Base-by-base conservation (phyloP, 2,329 filamentous ascomycete species). In the Hypocrella siamensis region DNA sequence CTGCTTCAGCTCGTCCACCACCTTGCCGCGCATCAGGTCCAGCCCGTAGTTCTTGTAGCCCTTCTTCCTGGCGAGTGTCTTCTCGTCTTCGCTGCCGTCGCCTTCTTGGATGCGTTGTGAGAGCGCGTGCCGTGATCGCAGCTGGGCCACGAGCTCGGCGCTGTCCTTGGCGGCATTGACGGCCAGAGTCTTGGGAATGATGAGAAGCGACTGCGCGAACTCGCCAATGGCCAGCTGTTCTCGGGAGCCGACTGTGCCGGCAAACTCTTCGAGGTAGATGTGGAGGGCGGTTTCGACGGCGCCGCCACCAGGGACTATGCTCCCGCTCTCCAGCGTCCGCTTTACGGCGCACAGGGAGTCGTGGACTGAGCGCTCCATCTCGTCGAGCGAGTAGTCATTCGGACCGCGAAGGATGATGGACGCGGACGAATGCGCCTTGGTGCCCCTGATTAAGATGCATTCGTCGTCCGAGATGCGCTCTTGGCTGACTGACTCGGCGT, bases 401-500 rank as follows among this genome's bases (percentile, higher is more conserved):
- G 90, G 70, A 28, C 90, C 90, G 36, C 90, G 82, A 33, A 98
- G 79, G 45, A 98, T 92, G 57, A 94, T 85, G 14, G 90, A 98
- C 19, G 90, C 86, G 6, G 86, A 93, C 3, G 80, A 90, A 60
- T 90, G 84, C 18, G 80, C 72, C 65, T 94, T 96, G 48, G 90
- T 93, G 34, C 88, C 88, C 67, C 90, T 93, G 53, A 98, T 71
- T 40, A 98, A 63, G 43, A 98, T 98, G 58, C 88, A 96, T 65
- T 98, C 90, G 46, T 98, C 90, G 48, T 98, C 90, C 3, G 90
- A 96, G 53, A 98, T 96, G 49, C 88, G 80, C 66, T 96, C 90
- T 59, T 98, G 90, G n/a, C 80, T 72, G 40, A 98, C 88, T 60
- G 96, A 90, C 46, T 98, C 90, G 11, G 90, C 90, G 41, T 84